Evolutionary conservation across 2,329 filamentous ascomycete genomes (phyloP).

Genomic region (Plenodomus tracheiphilus): DNA sequence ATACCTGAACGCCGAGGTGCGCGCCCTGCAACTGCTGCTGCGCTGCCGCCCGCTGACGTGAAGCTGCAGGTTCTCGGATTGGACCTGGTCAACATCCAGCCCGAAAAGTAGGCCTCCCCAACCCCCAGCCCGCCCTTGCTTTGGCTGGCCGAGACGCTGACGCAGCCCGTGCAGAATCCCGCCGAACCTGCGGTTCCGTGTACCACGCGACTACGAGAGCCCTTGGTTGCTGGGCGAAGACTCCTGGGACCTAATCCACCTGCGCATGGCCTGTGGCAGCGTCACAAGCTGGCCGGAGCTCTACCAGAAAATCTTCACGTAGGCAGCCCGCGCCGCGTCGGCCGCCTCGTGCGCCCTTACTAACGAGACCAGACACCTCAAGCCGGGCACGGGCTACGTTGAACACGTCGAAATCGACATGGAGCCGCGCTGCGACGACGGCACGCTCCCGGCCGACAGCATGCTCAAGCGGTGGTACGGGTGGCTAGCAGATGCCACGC

Average conservation of each 20-base stretch:
- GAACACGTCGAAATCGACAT: conserved; percentile 93
- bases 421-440: conserved; percentile 71
- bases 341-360: conserved; percentile 8
- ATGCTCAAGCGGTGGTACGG: conserved; percentile 70
- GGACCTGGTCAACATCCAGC: conserved; percentile 66
- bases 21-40: conserved; percentile 16
- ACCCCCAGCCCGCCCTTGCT: conserved; percentile 39
- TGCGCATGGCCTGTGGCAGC: conserved; percentile 77
- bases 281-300: conserved; percentile 75
- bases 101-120: conserved; percentile 51
- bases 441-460: conserved; percentile 61
- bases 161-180: conserved; percentile 63
- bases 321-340: conserved; percentile 35
- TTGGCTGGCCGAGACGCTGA: conserved; percentile 40
- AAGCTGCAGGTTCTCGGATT: conserved; percentile 57
- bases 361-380: conserved; percentile 66
- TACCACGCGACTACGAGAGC: conserved; percentile 76
- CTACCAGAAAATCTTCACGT: conserved; percentile 72
- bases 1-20: conserved; percentile 59
- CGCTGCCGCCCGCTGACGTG: conserved; percentile 29
- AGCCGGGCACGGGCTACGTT: conserved; percentile 72
- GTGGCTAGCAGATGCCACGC: conserved; percentile 69
- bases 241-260: conserved; percentile 81
- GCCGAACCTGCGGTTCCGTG: conserved; percentile 66
- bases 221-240: conserved; percentile 69